A percentile compares a stretch with the other conserved stretches of the same genome.
These are phyloP conservation scores for Diaporthe caulivora DNA, from an alignment of 2,329 filamentous ascomycete species.

Conservation along the genomic window DNA sequence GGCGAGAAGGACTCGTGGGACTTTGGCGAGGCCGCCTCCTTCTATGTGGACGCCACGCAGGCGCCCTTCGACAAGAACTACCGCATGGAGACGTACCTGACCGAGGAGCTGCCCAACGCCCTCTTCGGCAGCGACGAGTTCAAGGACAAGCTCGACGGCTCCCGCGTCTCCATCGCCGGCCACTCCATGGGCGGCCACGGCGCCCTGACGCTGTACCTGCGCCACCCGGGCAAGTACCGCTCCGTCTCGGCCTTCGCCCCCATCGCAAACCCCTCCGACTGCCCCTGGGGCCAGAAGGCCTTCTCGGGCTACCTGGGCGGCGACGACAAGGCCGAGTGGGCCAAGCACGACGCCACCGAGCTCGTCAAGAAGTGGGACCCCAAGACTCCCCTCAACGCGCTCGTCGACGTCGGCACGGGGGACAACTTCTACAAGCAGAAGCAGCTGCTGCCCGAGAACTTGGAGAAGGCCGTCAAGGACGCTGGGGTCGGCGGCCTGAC, in stretches of 20 bases:
- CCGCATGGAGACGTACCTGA: conserved; percentile 95
- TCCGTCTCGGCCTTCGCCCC: conserved; percentile 92
- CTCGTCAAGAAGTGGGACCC: conserved; percentile 81
- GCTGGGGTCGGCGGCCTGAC: conserved; percentile 79
- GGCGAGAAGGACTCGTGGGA: conserved; percentile 92
- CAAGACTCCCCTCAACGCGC: conserved; percentile 73
- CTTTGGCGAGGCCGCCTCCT: conserved; percentile 91
- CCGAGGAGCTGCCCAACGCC: conserved; percentile 83
- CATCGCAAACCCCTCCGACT: conserved; percentile 86
- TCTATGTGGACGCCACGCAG: conserved; percentile 90
- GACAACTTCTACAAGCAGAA: conserved; percentile 97
- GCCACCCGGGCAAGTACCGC: conserved; percentile 90
- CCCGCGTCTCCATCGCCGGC: conserved; percentile 85
- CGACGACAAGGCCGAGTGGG: conserved; percentile 78
- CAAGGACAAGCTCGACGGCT: conserved; percentile 74
- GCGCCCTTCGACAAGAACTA: conserved; percentile 83
- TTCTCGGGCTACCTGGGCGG: conserved; percentile 91
- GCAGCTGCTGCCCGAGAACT: conserved; percentile 94
- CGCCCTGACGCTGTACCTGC: conserved; percentile 90
- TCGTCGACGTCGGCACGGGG: conserved; percentile 93
- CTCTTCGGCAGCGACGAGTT: conserved; percentile 78
- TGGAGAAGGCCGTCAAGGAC: conserved; percentile 82
- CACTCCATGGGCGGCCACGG: conserved; percentile 99
- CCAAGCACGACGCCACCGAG: conserved; percentile 92
- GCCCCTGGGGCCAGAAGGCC: conserved; percentile 96